Evolutionary conservation across 2,329 filamentous ascomycete species (phyloP).

Genomic region (Claviceps arundinis): DNA sequence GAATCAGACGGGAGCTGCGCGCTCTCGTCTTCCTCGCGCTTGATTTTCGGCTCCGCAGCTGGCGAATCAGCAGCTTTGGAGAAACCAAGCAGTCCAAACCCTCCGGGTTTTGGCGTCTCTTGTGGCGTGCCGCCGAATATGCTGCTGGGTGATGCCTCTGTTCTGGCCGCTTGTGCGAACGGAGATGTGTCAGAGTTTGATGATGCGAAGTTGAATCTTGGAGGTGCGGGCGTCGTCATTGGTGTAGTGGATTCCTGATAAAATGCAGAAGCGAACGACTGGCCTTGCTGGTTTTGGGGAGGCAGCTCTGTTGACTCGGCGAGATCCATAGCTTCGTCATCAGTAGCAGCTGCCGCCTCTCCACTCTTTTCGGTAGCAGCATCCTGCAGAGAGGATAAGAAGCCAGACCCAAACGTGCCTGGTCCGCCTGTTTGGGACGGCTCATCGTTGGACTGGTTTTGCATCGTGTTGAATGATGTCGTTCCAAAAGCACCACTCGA

Average conservation of each 20-base stretch:
- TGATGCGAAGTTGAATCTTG: constrained; percentile 29
- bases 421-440: constrained; percentile 27
- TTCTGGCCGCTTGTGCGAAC: constrained; percentile 23
- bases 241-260: constrained; percentile 31
- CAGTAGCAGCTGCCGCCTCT: constrained; percentile 21
- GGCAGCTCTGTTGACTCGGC: constrained; percentile 21
- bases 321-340: constrained; percentile 41
- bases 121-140: constrained; percentile 18
- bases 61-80: constrained; percentile 8
- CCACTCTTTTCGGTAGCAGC: constrained; percentile 28
- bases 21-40: constrained; percentile 21
- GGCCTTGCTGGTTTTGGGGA: constrained; percentile 23
- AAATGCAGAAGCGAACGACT: constrained; percentile 15
- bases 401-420: constrained; percentile 44
- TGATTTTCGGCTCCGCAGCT: constrained; percentile 18
- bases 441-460: constrained; percentile 45
- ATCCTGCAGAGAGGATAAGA: constrained; percentile 21
- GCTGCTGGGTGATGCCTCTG: constrained; percentile 12
- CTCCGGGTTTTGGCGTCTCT: constrained; percentile 13
- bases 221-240: constrained; percentile 36
- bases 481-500: constrained; percentile 29
- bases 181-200: constrained; percentile 18
- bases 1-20: constrained; percentile 40
- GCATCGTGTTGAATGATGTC: constrained; percentile 49
- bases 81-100: constrained; percentile 14